Evolutionary conservation across 345 rosid genomes (phyloP).

Genomic region (Rhodamnia rubescens): DNA sequence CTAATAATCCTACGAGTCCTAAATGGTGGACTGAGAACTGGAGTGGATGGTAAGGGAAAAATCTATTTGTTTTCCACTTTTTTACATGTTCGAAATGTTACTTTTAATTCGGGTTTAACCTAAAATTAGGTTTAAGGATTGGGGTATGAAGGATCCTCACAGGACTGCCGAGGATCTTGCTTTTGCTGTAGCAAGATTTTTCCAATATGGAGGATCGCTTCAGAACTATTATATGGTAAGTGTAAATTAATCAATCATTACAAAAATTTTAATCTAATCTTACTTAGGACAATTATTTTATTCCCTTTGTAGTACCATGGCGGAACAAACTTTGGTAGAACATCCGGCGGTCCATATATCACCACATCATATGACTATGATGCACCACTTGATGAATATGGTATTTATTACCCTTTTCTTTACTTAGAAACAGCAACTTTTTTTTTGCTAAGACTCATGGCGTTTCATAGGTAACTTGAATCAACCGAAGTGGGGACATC

Average conservation of each 20-base stretch:
- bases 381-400: constrained; percentile 3
- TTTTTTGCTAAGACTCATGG: background rate
- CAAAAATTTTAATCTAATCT: background rate
- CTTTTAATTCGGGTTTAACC: background rate
- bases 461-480: background rate
- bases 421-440: background rate
- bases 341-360: constrained; percentile 6
- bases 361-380: constrained; percentile 3
- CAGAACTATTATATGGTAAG: constrained; percentile 43
- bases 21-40: constrained; percentile 43
- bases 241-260: too few species aligned
- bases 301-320: constrained; percentile 1
- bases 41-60: constrained; percentile 22
- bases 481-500: constrained; percentile 76
- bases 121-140: constrained; percentile 20
- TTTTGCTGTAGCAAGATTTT: constrained; percentile 36
- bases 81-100: background rate
- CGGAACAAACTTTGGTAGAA: constrained; percentile 1
- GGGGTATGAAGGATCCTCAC: constrained; percentile 20
- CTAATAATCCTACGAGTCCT: constrained; percentile 14
- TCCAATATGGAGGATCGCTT: constrained; percentile 26
- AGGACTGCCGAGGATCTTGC: constrained; percentile 45
- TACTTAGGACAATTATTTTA: background rate
- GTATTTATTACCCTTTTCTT: background rate
- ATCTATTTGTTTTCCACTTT: background rate